Evolutionary conservation across 306 rosid species (phyloP).

Genomic region (Glycine soja): DNA sequence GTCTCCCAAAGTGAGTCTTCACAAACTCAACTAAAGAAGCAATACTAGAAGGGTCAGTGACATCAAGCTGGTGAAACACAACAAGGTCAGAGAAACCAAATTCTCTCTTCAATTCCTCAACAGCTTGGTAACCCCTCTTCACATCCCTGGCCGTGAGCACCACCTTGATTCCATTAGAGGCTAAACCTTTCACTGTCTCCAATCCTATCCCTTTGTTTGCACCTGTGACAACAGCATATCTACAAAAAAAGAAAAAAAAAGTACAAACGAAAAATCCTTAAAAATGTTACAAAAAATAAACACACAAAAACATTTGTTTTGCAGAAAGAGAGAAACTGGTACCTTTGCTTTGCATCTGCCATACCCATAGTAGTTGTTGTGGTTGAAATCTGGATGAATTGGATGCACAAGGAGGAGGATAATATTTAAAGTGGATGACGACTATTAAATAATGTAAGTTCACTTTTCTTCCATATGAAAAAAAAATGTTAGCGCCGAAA

Average conservation of each 20-base stretch:
- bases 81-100: conserved; percentile 44
- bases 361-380: conserved; percentile 39
- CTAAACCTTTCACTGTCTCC: conserved; percentile 51
- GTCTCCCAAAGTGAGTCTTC: conserved; percentile 52
- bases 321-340: background rate
- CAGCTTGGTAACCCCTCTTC: conserved; percentile 51
- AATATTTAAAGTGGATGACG: conserved; percentile 19
- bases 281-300: background rate
- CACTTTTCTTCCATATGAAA: background rate
- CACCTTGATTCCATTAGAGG: conserved; percentile 54
- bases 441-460: conserved; percentile 38
- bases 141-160: conserved; percentile 57
- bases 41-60: conserved; percentile 52
- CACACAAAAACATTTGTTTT: background rate
- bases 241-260: background rate
- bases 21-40: conserved; percentile 48
- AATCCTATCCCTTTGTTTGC: conserved; percentile 59
- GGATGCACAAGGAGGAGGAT: conserved; percentile 22
- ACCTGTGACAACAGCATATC: conserved; percentile 65
- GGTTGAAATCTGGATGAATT: conserved; percentile 36
- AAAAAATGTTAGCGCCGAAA: background rate
- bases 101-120: conserved; percentile 42
- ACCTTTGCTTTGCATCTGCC: conserved; percentile 49
- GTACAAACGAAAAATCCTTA: background rate
- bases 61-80: conserved; percentile 59